Percentiles rank a stretch among this genome's conserved stretches.
phyloP scores from a whole-genome alignment of 2,329 filamentous ascomycete genomes.

The Allantophomopsis lycopodina region DNA sequence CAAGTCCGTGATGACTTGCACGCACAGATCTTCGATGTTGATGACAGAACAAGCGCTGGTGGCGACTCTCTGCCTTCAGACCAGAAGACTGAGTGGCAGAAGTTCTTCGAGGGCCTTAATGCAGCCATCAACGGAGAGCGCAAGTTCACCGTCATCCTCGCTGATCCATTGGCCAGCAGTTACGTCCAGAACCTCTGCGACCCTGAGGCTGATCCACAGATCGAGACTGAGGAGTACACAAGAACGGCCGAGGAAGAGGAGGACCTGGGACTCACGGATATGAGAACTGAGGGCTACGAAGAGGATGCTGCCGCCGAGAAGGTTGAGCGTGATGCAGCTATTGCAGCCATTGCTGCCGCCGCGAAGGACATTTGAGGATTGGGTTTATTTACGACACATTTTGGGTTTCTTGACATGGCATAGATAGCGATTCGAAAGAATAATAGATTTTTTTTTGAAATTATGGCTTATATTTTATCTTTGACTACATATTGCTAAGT shows the following conservation, averaged over 20 bases:
- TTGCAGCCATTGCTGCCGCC: too few species aligned
- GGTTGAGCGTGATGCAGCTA: neutral
- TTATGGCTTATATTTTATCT: too few species aligned
- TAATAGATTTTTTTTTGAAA: too few species aligned
- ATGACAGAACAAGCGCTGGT: conserved; percentile 38
- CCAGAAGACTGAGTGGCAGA: conserved; percentile 60
- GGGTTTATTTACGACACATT: too few species aligned
- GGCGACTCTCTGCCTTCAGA: conserved; percentile 63
- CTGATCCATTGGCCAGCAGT: conserved; percentile 81
- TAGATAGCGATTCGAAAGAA: too few species aligned
- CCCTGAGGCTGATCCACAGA: conserved; percentile 61
- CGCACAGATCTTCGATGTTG: conserved; percentile 72
- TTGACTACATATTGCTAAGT: too few species aligned
- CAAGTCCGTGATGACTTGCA: conserved; percentile 86
- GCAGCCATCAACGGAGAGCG: conserved; percentile 67
- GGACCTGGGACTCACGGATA: conserved; percentile 78
- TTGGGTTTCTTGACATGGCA: too few species aligned
- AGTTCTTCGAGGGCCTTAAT: conserved; percentile 68
- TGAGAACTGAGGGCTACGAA: conserved; percentile 84
- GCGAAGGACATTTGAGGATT: too few species aligned
- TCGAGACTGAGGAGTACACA: conserved; percentile 70
- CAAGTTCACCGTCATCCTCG: conserved; percentile 70
- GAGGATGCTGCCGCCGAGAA: conserved; percentile 27
- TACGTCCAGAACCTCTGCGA: conserved; percentile 88
- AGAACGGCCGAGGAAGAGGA: conserved; percentile 89